Evolutionary conservation across 495 filamentous ascomycete species (phyloP).

Genomic region (Aspergillus biplanus): DNA sequence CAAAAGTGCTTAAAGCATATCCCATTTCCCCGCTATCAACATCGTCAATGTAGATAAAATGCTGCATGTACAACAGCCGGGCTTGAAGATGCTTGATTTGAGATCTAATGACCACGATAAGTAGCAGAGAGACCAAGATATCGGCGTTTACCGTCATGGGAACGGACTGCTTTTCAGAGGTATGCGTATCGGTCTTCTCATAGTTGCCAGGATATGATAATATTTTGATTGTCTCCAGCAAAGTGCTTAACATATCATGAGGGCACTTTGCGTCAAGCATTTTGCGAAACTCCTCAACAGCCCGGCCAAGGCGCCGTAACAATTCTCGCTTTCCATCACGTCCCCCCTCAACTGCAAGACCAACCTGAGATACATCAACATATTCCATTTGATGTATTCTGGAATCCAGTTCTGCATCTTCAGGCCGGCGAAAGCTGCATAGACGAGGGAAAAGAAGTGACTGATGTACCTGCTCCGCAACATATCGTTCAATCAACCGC

Average conservation of each 20-base stretch:
- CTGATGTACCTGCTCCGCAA: conserved; percentile 91
- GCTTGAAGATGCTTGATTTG: conserved; percentile 89
- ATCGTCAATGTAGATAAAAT: conserved; percentile 96
- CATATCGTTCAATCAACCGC: conserved; percentile 91
- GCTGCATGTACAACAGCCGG: conserved; percentile 86
- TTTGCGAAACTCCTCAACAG: conserved; percentile 87
- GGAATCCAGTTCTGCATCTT: conserved; percentile 89
- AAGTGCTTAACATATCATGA: conserved; percentile 90
- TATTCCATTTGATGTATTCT: conserved; percentile 91
- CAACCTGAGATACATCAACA: conserved; percentile 93
- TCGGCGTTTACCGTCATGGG: conserved; percentile 92
- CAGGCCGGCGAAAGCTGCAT: conserved; percentile 72
- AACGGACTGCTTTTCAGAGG: conserved; percentile 61
- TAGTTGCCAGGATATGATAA: conserved; percentile 62
- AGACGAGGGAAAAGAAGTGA: conserved; percentile 81
- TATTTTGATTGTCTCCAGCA: conserved; percentile 84
- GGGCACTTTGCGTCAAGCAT: conserved; percentile 83
- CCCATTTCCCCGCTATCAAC: conserved; percentile 97
- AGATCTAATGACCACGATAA: conserved; percentile 91
- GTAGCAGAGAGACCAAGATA: conserved; percentile 86
- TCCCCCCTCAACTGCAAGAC: conserved; percentile 78
- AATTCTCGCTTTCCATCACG: conserved; percentile 72
- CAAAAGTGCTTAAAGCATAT: conserved; percentile 94
- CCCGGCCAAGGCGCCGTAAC: conserved; percentile 68
- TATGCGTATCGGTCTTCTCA: conserved; percentile 34